Evolutionary conservation across 2,329 filamentous ascomycete species (phyloP).

Genomic region (Cercospora beticola): DNA sequence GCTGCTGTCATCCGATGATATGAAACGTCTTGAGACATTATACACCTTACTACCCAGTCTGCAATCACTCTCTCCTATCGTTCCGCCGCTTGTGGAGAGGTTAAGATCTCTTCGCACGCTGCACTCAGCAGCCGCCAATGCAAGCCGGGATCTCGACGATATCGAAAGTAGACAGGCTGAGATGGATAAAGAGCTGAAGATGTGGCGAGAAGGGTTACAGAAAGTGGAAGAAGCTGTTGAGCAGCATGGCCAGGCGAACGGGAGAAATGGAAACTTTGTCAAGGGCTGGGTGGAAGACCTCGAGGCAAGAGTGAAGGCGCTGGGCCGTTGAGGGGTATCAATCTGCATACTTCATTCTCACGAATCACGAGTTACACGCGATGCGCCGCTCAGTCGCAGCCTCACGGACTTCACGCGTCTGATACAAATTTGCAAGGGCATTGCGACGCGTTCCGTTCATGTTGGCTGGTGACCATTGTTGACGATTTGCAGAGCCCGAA

Average conservation of each 20-base stretch:
- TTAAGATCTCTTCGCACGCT: conserved; percentile 79
- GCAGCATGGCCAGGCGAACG: conserved; percentile 68
- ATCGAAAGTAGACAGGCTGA: conserved; percentile 79
- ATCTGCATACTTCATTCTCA: background rate
- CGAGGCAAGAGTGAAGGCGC: conserved; percentile 68
- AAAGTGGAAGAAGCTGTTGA: conserved; percentile 74
- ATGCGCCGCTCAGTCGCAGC: background rate
- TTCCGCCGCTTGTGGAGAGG: conserved; percentile 82
- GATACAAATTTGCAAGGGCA: background rate
- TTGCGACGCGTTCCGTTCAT: background rate
- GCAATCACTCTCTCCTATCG: conserved; percentile 76
- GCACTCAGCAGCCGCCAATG: conserved; percentile 81
- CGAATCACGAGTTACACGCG: background rate
- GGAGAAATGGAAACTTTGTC: conserved; percentile 78
- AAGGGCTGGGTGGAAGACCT: conserved; percentile 86
- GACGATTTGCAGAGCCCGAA: background rate
- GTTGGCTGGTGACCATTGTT: background rate
- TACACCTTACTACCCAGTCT: conserved; percentile 88
- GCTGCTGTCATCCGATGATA: conserved; percentile 60
- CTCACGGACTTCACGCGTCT: background rate
- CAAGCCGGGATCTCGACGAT: conserved; percentile 71
- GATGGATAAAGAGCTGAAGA: conserved; percentile 78
- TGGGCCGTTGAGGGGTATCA: conserved; percentile 18
- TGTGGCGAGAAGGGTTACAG: conserved; percentile 79
- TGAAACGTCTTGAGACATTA: conserved; percentile 84